phyloP scores from a whole-genome alignment of 2,329 filamentous ascomycete genomes.

The Calonectria hongkongensis region DNA sequence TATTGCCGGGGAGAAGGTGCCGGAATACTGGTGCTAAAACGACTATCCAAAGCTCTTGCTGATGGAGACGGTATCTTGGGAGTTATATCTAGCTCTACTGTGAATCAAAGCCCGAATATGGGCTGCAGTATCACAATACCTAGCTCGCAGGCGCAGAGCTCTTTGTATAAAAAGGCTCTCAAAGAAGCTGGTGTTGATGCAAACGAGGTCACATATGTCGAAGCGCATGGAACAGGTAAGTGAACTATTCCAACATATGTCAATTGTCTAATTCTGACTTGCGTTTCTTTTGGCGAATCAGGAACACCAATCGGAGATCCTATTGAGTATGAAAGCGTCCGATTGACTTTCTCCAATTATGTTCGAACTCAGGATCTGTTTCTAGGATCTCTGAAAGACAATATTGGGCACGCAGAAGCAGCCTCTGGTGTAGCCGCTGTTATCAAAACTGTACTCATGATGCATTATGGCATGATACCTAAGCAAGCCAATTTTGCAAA shows the following conservation, averaged over 20 bases:
- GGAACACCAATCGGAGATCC: not conserved
- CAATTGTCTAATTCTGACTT: not conserved
- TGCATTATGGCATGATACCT: not conserved
- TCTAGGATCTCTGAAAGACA: not conserved
- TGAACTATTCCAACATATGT: not conserved
- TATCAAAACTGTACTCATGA: not conserved
- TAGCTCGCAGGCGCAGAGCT: not conserved
- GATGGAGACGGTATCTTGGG: not conserved
- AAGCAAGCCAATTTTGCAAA: not conserved
- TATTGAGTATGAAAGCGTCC: conserved; percentile 2
- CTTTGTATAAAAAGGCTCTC: conserved; percentile 4
- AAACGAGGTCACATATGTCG: not conserved
- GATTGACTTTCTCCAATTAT: not conserved
- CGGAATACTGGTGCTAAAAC: not conserved
- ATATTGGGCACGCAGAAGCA: not conserved
- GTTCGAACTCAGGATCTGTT: not conserved
- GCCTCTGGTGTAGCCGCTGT: not conserved
- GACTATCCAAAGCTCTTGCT: not conserved
- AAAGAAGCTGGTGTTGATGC: not conserved
- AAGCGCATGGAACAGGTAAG: conserved; percentile 6
- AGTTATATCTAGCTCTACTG: not conserved
- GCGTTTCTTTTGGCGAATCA: not conserved
- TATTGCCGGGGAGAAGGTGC: conserved; percentile 4
- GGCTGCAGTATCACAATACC: not conserved
- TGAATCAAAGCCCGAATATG: conserved; percentile 1